Conservation (phyloP, 495 filamentous ascomycete genomes). For the Lentithecium fluviatile region DNA sequence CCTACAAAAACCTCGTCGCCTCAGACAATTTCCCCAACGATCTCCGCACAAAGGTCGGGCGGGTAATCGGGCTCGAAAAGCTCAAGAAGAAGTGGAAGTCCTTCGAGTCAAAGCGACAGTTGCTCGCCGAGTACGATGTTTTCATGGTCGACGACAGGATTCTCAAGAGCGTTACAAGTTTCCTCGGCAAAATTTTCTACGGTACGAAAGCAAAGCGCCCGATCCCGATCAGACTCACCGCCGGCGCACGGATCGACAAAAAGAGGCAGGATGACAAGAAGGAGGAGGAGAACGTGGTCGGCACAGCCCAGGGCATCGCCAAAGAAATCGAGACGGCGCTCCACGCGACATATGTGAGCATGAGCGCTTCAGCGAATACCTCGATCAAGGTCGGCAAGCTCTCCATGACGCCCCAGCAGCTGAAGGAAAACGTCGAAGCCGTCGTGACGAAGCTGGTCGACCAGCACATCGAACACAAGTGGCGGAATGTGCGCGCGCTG, state of each 20-base stretch:
- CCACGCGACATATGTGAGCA: conserved; percentile 66
- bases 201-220: conserved; percentile 74
- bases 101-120: conserved; percentile 80
- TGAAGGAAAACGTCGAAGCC: conserved; percentile 75
- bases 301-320: conserved; percentile 57
- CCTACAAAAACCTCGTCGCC: conserved; percentile 77
- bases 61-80: conserved; percentile 75
- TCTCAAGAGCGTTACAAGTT: conserved; percentile 68
- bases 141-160: conserved; percentile 87
- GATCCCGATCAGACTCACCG: conserved; percentile 64
- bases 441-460: conserved; percentile 67
- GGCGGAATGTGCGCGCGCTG: conserved; percentile 76
- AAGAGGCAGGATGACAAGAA: conserved; percentile 67
- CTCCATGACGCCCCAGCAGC: conserved; percentile 67
- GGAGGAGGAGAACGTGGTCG: conserved; percentile 45
- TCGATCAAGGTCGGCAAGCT: conserved; percentile 58
- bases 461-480: conserved; percentile 77
- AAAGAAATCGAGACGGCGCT: conserved; percentile 71
- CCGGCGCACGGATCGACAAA: conserved; percentile 29
- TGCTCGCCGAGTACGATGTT: conserved; percentile 79
- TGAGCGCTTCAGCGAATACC: conserved; percentile 54
- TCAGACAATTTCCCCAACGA: conserved; percentile 70
- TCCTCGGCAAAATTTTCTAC: conserved; percentile 87
- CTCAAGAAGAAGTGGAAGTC: conserved; percentile 80
- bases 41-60: conserved; percentile 68